Percentiles rank a stretch among this genome's conserved stretches.
phyloP scores from a whole-genome alignment of 768 basidiomycete genomes.

The Pisolithus marmoratus region DNA sequence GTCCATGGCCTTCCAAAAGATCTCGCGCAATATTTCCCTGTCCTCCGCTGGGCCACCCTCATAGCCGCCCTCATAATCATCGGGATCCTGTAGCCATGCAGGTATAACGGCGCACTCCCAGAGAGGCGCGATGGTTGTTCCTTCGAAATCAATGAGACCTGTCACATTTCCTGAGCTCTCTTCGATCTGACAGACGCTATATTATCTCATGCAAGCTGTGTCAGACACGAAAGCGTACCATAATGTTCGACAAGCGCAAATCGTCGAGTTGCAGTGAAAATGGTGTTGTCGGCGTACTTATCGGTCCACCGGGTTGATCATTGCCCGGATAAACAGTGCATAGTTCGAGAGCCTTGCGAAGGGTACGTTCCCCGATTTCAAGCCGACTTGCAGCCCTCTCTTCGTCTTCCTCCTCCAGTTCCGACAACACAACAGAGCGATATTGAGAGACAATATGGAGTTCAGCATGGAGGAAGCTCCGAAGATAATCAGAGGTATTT shows the following conservation, averaged over 20 bases:
- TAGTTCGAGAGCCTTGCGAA: conserved; percentile 1
- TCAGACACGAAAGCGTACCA: not conserved
- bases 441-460: not conserved
- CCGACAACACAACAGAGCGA: no score
- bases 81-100: conserved; percentile 10
- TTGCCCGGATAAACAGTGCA: not conserved
- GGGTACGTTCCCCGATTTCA: conserved; percentile 1
- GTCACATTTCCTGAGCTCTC: not conserved
- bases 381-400: not conserved
- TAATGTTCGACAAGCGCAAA: conserved; percentile 1
- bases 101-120: conserved; percentile 16
- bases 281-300: not conserved
- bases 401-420: not conserved
- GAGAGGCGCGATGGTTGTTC: conserved; percentile 9
- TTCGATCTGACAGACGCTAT: not conserved
- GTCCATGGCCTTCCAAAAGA: not conserved
- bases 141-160: conserved; percentile 14
- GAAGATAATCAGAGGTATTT: not conserved
- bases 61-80: not conserved
- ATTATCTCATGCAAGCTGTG: not conserved
- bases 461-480: not conserved
- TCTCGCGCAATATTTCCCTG: not conserved
- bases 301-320: not conserved
- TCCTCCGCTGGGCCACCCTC: not conserved
- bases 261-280: not conserved